A percentile compares a stretch with the other conserved stretches of the same genome.
Evolutionary conservation across 2,329 filamentous ascomycete genomes (phyloP).

Genomic region (Mariannaea sp.): DNA sequence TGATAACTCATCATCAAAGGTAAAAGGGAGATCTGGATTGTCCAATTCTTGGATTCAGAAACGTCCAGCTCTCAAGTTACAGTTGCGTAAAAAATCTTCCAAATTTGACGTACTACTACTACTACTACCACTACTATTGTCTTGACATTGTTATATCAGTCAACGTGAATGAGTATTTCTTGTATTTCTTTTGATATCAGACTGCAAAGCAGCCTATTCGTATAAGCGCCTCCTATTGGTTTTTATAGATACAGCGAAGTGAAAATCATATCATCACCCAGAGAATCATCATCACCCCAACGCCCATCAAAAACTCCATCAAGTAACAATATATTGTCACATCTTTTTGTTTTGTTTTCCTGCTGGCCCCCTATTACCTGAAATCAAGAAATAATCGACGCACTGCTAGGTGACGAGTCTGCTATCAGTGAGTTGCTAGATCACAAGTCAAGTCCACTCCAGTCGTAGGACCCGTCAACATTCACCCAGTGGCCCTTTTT

Average conservation of each 20-base stretch:
- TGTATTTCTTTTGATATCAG: background rate
- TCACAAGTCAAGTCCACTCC: constrained; percentile 55
- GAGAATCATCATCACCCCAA: constrained; percentile 26
- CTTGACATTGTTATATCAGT: background rate
- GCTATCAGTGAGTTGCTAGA: background rate
- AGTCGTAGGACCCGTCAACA: constrained; percentile 72
- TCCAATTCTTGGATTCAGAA: no score
- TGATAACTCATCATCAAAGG: no score
- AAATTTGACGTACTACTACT: no score
- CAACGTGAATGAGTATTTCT: background rate
- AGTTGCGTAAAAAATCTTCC: no score
- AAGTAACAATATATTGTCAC: constrained; percentile 15
- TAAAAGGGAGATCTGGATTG: no score
- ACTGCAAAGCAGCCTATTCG: constrained; percentile 8
- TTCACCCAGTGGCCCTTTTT: constrained; percentile 71
- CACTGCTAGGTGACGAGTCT: background rate
- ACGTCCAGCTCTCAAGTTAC: no score
- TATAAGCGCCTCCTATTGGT: background rate
- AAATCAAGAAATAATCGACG: constrained; percentile 3
- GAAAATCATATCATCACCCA: constrained; percentile 19
- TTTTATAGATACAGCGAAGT: constrained; percentile 6
- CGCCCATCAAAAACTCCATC: constrained; percentile 21
- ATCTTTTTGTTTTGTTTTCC: constrained; percentile 6
- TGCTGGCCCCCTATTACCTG: constrained; percentile 2
- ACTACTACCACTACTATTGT: no score